Conservation (phyloP, 805 yeast genomes). For the Metschnikowia orientalis region DNA sequence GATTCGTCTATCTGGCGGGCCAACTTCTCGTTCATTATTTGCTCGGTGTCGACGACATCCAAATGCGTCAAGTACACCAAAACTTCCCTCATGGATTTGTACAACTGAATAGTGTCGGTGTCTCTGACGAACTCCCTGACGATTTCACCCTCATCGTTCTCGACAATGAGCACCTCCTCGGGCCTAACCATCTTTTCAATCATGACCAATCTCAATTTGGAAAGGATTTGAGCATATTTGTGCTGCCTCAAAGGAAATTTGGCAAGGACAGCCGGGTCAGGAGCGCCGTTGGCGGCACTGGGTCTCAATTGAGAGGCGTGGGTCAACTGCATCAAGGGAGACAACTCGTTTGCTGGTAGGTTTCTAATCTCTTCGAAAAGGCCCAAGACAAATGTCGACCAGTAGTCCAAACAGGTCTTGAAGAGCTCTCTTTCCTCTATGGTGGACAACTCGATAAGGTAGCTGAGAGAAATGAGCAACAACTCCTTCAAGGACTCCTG, state of each 20-base stretch:
- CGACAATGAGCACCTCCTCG: slow-evolving; percentile 94
- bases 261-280: slow-evolving; percentile 74
- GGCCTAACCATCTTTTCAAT: slow-evolving; percentile 98
- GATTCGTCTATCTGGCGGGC: slow-evolving; percentile 91
- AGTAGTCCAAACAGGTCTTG: slow-evolving; percentile 92
- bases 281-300: slow-evolving; percentile 64
- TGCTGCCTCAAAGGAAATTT: slow-evolving; percentile 83
- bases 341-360: slow-evolving; percentile 64
- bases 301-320: slow-evolving; percentile 40
- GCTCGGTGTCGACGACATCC: slow-evolving; percentile 90
- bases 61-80: slow-evolving; percentile 92
- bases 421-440: slow-evolving; percentile 95
- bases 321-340: slow-evolving; percentile 71
- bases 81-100: slow-evolving; percentile 94
- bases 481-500: slow-evolving; percentile 49
- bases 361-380: slow-evolving; percentile 82
- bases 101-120: slow-evolving; percentile 92
- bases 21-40: slow-evolving; percentile 87
- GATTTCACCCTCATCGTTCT: slow-evolving; percentile 98
- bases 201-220: slow-evolving; percentile 84
- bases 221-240: slow-evolving; percentile 69
- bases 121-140: slow-evolving; percentile 96
- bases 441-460: slow-evolving; percentile 77
- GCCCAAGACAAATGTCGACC: slow-evolving; percentile 81
- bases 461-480: slow-evolving; percentile 68